Base-by-base conservation (phyloP, 805 yeast genomes). In the Ogataea henricii region DNA sequence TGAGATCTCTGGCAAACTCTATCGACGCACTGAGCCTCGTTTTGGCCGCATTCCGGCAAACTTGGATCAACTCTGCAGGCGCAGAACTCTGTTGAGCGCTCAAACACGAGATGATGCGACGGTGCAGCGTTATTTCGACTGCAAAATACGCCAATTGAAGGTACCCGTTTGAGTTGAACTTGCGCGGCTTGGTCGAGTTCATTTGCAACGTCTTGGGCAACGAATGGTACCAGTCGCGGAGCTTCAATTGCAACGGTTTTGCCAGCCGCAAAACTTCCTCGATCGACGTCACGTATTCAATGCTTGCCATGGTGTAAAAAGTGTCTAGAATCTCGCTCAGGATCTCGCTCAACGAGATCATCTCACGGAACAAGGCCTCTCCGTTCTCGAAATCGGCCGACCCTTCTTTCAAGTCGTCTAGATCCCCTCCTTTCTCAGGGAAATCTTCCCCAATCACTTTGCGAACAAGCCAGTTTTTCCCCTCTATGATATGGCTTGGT, bases 131-230 rank as follows among this genome's bases (percentile, higher is more conserved):
- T 32, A 91, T 80, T 62, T 91, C 98, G 0, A 96, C 86, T 0
- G 95, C 92, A 68, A 90, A 87, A 64, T 91, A 91, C 1, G 95
- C 86, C 40, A 91, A 67, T 47, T 90, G 95, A 43, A 91, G 70
- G 53, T 86, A 82, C 0, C 95, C 92, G 62, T 85, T 84, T 13
- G 91, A 77, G 58, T 84, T 85, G 46, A 84, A 76, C 56, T 79
- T 81, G 37, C 87, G 70, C 7, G 85, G 81, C 50, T 76, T 78
- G 12, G 79, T 73, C 1, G 82, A 68, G 46, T 67, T 75, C 87
- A 82, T 85, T 49, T 82, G 89, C 29, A 84, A 67, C 56, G 75
- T 81, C 21, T 69, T 68, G 1, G 89, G 94, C 44, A 85, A 67
- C 1, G 85, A 78, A 57, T 83, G 94, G 64, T 84, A 86, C 94